Evolutionary conservation across 441 rosid species (phyloP).

Genomic region (Gossypium davidsonii): DNA sequence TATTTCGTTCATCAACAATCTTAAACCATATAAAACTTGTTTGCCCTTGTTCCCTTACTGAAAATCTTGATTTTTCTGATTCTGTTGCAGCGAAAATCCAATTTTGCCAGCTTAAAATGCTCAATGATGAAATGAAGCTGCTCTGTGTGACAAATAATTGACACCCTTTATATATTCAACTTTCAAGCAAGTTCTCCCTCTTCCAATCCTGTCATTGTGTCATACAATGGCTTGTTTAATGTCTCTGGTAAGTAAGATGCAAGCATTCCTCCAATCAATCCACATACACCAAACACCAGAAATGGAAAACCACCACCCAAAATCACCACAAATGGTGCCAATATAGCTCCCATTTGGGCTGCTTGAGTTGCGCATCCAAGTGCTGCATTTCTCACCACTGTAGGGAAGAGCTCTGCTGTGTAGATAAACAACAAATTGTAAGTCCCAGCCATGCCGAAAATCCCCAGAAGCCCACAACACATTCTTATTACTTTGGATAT

Average conservation of each 20-base stretch:
- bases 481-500: conserved; percentile 55
- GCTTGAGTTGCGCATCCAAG: conserved; percentile 80
- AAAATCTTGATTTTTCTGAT: background rate
- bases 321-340: conserved; percentile 82
- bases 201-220: conserved; percentile 73
- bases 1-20: background rate
- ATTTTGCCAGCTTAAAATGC: background rate
- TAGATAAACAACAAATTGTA: conserved; percentile 78
- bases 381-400: conserved; percentile 85
- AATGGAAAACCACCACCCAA: conserved; percentile 66
- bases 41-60: background rate
- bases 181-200: conserved; percentile 37
- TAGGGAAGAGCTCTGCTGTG: conserved; percentile 76
- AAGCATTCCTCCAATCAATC: conserved; percentile 61
- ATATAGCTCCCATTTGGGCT: conserved; percentile 77
- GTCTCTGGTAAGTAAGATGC: conserved; percentile 84
- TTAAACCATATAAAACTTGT: background rate
- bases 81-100: background rate
- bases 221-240: conserved; percentile 67
- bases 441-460: conserved; percentile 84
- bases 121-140: background rate
- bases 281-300: conserved; percentile 55
- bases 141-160: background rate
- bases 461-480: conserved; percentile 74
- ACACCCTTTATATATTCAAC: background rate